A percentile compares a stretch with the other conserved stretches of the same genome.
Evolutionary conservation across 805 yeast species (phyloP).

Genomic region (Monosporozyma siamensis): DNA sequence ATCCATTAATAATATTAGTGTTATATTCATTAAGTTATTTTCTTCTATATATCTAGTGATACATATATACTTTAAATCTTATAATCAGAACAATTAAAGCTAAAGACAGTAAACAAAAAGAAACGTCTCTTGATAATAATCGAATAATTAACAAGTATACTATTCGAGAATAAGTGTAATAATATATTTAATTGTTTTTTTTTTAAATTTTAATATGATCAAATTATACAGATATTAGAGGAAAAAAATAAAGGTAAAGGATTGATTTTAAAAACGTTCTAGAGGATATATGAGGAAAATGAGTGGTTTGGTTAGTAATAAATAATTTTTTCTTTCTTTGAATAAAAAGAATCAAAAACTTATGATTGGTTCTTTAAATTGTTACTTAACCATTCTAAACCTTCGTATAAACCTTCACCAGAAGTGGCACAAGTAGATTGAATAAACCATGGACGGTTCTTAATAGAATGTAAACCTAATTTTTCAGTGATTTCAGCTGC

Average conservation of each 20-base stretch:
- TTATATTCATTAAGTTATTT: no score
- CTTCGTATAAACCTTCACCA: constrained; percentile 97
- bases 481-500: constrained; percentile 98
- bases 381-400: constrained; percentile 93
- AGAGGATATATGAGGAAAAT: neutral
- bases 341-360: neutral
- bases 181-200: neutral
- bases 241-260: neutral
- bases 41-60: no score
- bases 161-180: no score
- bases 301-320: neutral
- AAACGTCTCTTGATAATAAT: no score
- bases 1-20: no score
- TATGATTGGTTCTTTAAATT: constrained; percentile 67
- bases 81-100: no score
- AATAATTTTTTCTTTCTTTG: neutral
- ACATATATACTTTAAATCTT: no score
- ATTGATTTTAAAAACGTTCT: neutral
- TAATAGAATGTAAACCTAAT: constrained; percentile 90
- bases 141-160: no score
- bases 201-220: neutral
- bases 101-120: no score
- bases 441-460: constrained; percentile 99
- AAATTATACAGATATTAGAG: neutral
- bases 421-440: constrained; percentile 99